Percentiles rank a stretch among this genome's conserved stretches.
Evolutionary conservation across 2,329 filamentous ascomycete species (phyloP).

Genomic region (Penicillium sp.): DNA sequence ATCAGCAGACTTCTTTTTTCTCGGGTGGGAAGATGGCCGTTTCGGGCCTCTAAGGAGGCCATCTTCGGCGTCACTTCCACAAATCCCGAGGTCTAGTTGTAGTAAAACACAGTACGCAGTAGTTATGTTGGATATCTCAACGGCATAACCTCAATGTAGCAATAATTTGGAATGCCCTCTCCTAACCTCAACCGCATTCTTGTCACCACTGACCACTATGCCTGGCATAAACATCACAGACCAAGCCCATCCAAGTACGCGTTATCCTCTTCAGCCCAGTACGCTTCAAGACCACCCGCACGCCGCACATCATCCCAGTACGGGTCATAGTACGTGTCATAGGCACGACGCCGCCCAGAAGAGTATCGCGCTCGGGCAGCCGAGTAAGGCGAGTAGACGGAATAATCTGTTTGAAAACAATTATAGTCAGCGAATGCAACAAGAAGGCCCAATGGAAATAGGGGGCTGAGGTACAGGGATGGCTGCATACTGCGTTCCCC

Average conservation of each 20-base stretch:
- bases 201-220: neutral
- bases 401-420: constrained; percentile 5
- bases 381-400: constrained; percentile 14
- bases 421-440: neutral
- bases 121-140: neutral
- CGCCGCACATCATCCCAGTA: neutral
- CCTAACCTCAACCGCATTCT: neutral
- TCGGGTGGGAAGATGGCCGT: no score
- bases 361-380: constrained; percentile 11
- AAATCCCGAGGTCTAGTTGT: no score
- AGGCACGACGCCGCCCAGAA: constrained; percentile 2
- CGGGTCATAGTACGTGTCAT: neutral
- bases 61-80: no score
- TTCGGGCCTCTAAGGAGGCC: no score
- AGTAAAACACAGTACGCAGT: no score
- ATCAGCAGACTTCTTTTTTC: no score
- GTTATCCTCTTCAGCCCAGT: no score
- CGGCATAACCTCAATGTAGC: neutral
- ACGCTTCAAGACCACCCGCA: neutral
- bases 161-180: neutral
- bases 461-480: constrained; percentile 9
- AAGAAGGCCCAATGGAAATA: neutral
- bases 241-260: neutral
- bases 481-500: constrained; percentile 33
- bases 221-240: neutral